These are phyloP conservation scores for Dioscorea cayenensis DNA, from an alignment of 116 monocot genomes.

Conservation along the genomic window DNA sequence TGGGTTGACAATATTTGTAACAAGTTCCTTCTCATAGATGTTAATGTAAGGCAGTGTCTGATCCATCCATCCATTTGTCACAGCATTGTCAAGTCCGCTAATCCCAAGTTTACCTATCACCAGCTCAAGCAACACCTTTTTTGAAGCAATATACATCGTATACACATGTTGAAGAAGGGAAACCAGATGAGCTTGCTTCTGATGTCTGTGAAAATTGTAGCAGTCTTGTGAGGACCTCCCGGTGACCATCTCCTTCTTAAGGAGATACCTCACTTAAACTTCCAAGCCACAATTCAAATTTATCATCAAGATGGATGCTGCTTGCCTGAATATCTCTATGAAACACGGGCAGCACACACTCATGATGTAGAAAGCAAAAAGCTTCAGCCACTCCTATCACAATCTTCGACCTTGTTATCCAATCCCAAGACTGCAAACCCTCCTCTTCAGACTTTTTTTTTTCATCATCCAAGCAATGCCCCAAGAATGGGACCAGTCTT, in stretches of 20 bases:
- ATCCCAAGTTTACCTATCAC: conserved; percentile 83
- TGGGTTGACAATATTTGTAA: conserved; percentile 74
- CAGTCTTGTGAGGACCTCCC: conserved; percentile 58
- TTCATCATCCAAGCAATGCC: conserved; percentile 59
- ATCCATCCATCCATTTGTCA: conserved; percentile 58
- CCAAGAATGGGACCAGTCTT: conserved; percentile 66
- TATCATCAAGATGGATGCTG: conserved; percentile 90
- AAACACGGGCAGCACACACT: conserved; percentile 62
- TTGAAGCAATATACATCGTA: conserved; percentile 86
- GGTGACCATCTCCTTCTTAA: conserved; percentile 66
- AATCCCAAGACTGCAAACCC: conserved; percentile 70
- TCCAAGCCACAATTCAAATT: conserved; percentile 87
- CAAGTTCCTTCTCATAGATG: conserved; percentile 64
- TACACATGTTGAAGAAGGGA: conserved; percentile 44
- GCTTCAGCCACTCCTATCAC: conserved; percentile 83
- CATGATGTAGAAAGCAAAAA: conserved; percentile 67
- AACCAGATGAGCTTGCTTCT: conserved; percentile 6
- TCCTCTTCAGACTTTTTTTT: conserved; percentile 44
- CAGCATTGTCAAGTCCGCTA: conserved; percentile 40
- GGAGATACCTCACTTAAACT: conserved; percentile 70
- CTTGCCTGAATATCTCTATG: conserved; percentile 90
- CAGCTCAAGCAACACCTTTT: conserved; percentile 78
- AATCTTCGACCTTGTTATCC: conserved; percentile 90
- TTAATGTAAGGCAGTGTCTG: conserved; percentile 43
- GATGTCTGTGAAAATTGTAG: conserved; percentile 45